Evolutionary conservation across 305 asterid genomes (phyloP).

Genomic region (Ilex paraguariensis): DNA sequence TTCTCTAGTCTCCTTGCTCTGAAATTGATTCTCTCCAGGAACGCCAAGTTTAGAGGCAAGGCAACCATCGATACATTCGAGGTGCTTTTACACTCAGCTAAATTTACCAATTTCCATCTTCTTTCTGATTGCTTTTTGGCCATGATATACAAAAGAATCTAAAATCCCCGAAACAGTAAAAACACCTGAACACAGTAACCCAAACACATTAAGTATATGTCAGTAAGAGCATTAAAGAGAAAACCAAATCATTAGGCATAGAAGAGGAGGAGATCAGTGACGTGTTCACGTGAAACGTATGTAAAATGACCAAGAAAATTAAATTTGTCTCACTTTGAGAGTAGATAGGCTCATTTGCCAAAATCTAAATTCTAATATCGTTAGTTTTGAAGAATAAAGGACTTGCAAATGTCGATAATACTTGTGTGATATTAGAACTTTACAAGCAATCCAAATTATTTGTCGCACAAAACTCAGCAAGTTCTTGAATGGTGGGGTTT

Average conservation of each 20-base stretch:
- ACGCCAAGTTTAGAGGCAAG: conserved; percentile 6
- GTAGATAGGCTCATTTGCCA: no score
- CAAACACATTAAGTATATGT: neutral
- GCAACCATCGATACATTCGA: neutral
- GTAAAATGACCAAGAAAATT: neutral
- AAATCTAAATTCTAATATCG: no score
- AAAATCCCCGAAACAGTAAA: conserved; percentile 90
- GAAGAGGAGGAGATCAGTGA: no score
- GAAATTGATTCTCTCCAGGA: conserved; percentile 1
- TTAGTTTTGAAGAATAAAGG: no score
- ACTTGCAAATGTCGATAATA: no score
- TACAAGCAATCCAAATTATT: no score
- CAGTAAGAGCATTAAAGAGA: neutral
- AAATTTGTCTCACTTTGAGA: no score
- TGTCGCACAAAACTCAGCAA: no score
- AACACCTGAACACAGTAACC: conserved; percentile 42
- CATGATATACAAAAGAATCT: conserved; percentile 78
- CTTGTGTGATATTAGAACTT: no score
- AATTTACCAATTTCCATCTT: conserved; percentile 89
- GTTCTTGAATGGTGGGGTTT: no score
- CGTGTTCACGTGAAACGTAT: neutral
- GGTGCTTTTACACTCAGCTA: conserved; percentile 30
- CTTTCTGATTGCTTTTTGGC: conserved; percentile 78
- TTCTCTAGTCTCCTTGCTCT: conserved; percentile 4
- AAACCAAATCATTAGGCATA: no score